Evolutionary conservation across 768 basidiomycete species (phyloP).

Genomic region (Melanogaster broomeanus): DNA sequence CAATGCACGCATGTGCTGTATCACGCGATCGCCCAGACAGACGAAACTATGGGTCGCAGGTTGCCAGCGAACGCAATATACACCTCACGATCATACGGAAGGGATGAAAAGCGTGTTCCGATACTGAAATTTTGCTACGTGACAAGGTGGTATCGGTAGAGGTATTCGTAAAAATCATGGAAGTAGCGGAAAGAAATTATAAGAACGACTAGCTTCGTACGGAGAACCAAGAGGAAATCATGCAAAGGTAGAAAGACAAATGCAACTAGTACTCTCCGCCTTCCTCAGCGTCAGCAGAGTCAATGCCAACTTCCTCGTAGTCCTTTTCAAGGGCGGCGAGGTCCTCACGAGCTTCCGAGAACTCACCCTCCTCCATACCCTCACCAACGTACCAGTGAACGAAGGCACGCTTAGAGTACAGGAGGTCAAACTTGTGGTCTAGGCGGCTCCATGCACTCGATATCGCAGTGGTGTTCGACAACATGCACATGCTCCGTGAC

Average conservation of each 20-base stretch:
- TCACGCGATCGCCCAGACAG: too few relatives aligned
- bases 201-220: conserved; percentile 29
- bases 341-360: conserved; percentile 98
- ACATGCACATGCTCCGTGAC: conserved; percentile 74
- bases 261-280: conserved; percentile 45
- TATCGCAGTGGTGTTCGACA: conserved; percentile 75
- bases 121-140: conserved; percentile 4
- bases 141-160: conserved; percentile 31
- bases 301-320: conserved; percentile 80
- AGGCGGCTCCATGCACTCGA: conserved; percentile 73
- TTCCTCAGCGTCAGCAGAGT: conserved; percentile 53
- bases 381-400: conserved; percentile 72
- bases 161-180: conserved; percentile 39
- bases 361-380: conserved; percentile 92
- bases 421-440: conserved; percentile 78
- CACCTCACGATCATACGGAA: neutral
- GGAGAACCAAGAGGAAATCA: conserved; percentile 23
- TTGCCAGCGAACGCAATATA: too few relatives aligned
- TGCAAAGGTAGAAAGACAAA: conserved; percentile 13
- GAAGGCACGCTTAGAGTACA: conserved; percentile 67
- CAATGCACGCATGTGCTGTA: too few relatives aligned
- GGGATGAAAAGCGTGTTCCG: conserved; percentile 11
- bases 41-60: too few relatives aligned
- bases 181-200: conserved; percentile 28
- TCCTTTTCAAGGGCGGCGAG: conserved; percentile 99